Evolutionary conservation across 257 asterid genomes (phyloP), one percentile per base, ranked within the genome.

Genomic region (Linaria vulgaris): DNA sequence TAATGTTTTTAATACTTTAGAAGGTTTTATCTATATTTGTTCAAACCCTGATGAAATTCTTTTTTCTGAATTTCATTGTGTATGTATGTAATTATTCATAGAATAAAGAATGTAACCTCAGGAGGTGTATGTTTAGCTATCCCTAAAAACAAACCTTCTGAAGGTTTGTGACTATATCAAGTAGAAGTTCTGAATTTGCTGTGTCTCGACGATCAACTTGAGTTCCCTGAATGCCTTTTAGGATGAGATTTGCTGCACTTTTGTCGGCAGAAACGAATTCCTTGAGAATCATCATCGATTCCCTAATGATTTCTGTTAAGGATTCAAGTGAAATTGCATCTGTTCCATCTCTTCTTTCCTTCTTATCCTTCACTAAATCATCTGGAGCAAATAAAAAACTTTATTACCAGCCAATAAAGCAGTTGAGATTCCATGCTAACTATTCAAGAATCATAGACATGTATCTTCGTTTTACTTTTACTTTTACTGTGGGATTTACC

Each of bases 191-290:
- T 3, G 75, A 55, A 54, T 74, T 78, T 43, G 59, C 52, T 6
- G 71, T 61, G 25, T 77, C 73, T 49, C 9, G 74, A 39, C 10
- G 52, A 38, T 70, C 76, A 30, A 63, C 66, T 47, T 69, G 73
- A 23, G 69, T 54, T 65, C 73, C 63, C 1, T 59, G 74, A 30
- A 50, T 25, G 12, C 79, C 74, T 76, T 82, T 80, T 21, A 47
- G 37, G 70, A 44, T 51, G n/a, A 63, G 56, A 43, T 21, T 66
- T 3, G 70, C 25, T 38, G 75, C 77, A 19, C 61, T 80, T 73
- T 85, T 90, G 64, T 90, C 95, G n/a, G 87, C 65, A n/a, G 51
- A 72, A 55, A 88, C 77, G 72, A 90, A 88, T 0, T 85, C 89
- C 61, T 78, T 80, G 71, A 85, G 83, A 27, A 79, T 51, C 60